These are phyloP conservation scores for Penicillium decumbens DNA, from an alignment of 2,329 filamentous ascomycete genomes.

Conservation along the genomic window DNA sequence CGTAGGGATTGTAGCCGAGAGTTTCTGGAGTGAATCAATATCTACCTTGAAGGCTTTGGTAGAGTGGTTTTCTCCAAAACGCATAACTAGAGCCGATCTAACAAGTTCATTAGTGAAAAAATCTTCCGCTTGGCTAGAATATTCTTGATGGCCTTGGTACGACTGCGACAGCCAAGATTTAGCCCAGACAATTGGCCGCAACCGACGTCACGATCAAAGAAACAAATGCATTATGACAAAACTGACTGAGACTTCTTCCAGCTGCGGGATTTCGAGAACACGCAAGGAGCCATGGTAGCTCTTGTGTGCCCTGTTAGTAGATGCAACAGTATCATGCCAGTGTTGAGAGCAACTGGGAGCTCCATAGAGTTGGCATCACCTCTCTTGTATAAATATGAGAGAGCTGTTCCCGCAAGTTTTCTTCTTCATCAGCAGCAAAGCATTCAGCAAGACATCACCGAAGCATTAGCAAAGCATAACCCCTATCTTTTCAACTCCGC, in stretches of 20 bases:
- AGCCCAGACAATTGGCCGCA: background rate
- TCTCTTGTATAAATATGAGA: conserved; percentile 5
- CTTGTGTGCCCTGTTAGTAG: background rate
- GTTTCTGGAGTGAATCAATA: background rate
- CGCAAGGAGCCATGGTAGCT: conserved; percentile 6
- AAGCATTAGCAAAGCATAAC: background rate
- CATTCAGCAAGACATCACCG: background rate
- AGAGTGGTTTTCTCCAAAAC: background rate
- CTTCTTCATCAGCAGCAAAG: background rate
- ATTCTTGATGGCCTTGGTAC: background rate
- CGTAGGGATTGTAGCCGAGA: background rate
- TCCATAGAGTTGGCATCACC: background rate
- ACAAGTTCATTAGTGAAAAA: no score
- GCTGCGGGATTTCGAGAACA: background rate
- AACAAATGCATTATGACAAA: conserved; percentile 9
- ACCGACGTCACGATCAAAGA: background rate
- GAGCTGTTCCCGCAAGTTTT: background rate
- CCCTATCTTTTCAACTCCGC: background rate
- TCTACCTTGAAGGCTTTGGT: background rate
- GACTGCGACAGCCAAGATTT: background rate
- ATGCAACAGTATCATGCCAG: background rate
- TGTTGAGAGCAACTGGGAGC: background rate
- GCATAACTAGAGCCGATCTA: no score
- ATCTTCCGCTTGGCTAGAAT: background rate
- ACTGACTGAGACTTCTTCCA: background rate